Base-by-base conservation (phyloP, 2,329 filamentous ascomycete species). In the Kalmusia sp. region DNA sequence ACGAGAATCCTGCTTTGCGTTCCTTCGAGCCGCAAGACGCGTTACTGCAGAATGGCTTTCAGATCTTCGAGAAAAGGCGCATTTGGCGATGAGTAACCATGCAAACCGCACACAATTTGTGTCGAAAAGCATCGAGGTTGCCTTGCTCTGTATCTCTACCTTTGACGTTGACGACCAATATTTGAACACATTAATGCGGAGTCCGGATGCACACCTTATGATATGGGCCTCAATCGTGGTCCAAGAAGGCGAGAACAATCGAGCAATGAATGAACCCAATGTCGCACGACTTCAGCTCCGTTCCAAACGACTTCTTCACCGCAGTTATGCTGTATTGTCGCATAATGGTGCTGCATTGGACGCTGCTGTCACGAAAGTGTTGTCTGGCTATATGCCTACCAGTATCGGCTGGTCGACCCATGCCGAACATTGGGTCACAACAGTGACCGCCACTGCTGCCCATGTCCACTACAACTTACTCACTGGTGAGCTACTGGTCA, bases 401-500 rank as follows among this genome's bases (percentile, higher is more conserved):
- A 31, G 12, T 37, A n/a, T 21, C 3, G 24, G 12, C n/a, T 35
- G 6, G 12, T 27, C 4, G n/a, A 27, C 7, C 8, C n/a, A 27
- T 6, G 4, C 9, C 7, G 15, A 17, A 4, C 21, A 35, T 17
- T 39, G 49, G 31, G 7, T 38, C n/a, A 2, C n/a, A 6, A 25
- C 19, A 31, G 37, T 6, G 5, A 24, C 2, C n/a, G 43, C 7
- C 14, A 14, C 30, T 35, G 28, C 31, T 14, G 12, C 22, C 2
- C n/a, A n/a, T n/a, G 73, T 83, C 3, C 76, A 80, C 21, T 80
- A 78, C 55, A 82, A 83, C 54, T 41, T 83, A 1, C 54, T 86
- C 4, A 79, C 73, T 0, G 82, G 80, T 0, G 70, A 78, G 19
- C 67, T 87, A 0, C 71, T 84, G 0, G 75, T 86, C 1, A 74